phyloP scores from a whole-genome alignment of 1,284 basidiomycete genomes.

The Marasmius oreades region DNA sequence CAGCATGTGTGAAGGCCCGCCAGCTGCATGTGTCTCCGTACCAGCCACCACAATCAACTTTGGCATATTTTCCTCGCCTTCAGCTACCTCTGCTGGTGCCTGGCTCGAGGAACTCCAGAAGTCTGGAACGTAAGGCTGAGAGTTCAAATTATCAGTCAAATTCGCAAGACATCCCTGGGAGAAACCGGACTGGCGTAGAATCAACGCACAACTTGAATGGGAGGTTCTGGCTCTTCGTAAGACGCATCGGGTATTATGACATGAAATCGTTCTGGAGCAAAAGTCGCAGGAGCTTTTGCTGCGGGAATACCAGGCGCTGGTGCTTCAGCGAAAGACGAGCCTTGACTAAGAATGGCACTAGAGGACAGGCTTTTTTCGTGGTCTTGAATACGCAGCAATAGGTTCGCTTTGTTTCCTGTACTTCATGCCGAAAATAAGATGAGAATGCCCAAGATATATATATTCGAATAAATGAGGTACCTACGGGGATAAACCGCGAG shows the following conservation, averaged over 20 bases:
- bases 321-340: slow-evolving; percentile 21
- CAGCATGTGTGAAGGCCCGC: slow-evolving; percentile 63
- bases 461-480: slow-evolving; percentile 24
- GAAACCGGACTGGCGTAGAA: slow-evolving; percentile 4
- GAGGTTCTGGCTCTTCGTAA: slow-evolving; percentile 36
- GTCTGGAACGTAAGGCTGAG: slow-evolving; percentile 70
- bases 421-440: slow-evolving; percentile 28
- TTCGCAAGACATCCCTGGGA: slow-evolving; percentile 11
- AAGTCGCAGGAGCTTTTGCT: slow-evolving; percentile 15
- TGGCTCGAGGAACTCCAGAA: slow-evolving; percentile 60
- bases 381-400: slow-evolving; percentile 53
- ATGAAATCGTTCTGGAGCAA: slow-evolving; percentile 30
- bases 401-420: slow-evolving; percentile 54
- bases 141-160: slow-evolving; percentile 11
- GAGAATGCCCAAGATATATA: too few relatives aligned
- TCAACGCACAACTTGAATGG: slow-evolving; percentile 58
- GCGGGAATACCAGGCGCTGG: slow-evolving; percentile 36
- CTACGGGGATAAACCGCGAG: slow-evolving; percentile 61
- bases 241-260: slow-evolving; percentile 57
- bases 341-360: slow-evolving; percentile 16
- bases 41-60: slow-evolving; percentile 75
- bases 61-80: slow-evolving; percentile 40
- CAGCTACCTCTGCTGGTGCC: slow-evolving; percentile 27
- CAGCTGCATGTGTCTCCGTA: slow-evolving; percentile 56
- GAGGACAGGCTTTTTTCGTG: slow-evolving; percentile 43